Evolutionary conservation across 305 asterid genomes (phyloP).

Genomic region (Fraxinus dipetala): DNA sequence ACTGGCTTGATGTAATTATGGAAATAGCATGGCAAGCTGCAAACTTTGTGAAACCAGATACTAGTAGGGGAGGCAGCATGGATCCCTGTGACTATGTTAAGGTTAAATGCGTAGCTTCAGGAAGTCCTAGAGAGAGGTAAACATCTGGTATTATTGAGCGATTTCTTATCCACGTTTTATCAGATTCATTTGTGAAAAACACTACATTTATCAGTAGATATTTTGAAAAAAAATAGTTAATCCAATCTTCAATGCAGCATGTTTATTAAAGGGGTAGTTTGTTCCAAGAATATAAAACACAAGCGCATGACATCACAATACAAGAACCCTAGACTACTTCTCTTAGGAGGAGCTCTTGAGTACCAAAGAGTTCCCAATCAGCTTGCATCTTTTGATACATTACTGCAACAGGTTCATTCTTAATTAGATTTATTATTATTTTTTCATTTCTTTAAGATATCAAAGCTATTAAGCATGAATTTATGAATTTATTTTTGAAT

Average conservation of each 20-base stretch:
- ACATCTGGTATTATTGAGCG: not conserved
- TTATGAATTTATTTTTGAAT: slow-evolving; percentile 16
- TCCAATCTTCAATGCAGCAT: slow-evolving; percentile 53
- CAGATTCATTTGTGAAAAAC: not conserved
- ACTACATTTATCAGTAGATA: not conserved
- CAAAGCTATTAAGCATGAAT: slow-evolving; percentile 10
- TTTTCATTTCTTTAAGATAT: slow-evolving; percentile 12
- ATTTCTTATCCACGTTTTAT: not conserved
- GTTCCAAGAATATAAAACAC: slow-evolving; percentile 94
- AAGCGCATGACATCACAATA: slow-evolving; percentile 89
- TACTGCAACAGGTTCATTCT: slow-evolving; percentile 70
- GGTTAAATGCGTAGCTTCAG: slow-evolving; percentile 92
- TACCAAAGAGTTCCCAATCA: slow-evolving; percentile 81
- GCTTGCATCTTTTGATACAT: slow-evolving; percentile 82
- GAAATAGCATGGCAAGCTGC: slow-evolving; percentile 87
- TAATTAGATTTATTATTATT: not conserved
- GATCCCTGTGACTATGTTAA: slow-evolving; percentile 90
- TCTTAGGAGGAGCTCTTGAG: slow-evolving; percentile 94
- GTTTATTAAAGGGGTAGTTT: slow-evolving; percentile 81
- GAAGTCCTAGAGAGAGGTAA: slow-evolving; percentile 78
- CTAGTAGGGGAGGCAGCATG: slow-evolving; percentile 96
- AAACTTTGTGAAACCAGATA: slow-evolving; percentile 79
- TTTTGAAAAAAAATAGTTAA: not conserved
- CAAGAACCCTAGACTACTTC: slow-evolving; percentile 75
- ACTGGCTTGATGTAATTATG: slow-evolving; percentile 77